phyloP scores from a whole-genome alignment of 805 yeast genomes.

The Henningerozyma blattae region DNA sequence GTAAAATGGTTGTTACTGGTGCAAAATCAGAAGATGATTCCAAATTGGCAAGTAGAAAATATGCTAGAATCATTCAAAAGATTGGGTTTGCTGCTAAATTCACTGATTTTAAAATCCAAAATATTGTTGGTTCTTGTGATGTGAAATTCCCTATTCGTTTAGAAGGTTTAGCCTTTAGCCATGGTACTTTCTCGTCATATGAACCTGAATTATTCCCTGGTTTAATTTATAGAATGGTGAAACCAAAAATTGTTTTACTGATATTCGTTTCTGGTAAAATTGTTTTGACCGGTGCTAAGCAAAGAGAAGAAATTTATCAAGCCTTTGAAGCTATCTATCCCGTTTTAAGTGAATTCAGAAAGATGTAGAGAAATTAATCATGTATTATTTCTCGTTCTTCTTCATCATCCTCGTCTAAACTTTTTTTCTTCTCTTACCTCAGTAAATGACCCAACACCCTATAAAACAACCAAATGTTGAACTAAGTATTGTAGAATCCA shows the following conservation, averaged over 20 bases:
- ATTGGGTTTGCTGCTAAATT: constrained; percentile 96
- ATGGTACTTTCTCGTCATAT: constrained; percentile 96
- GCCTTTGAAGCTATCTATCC: constrained; percentile 98
- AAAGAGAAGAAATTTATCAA: constrained; percentile 95
- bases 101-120: constrained; percentile 95
- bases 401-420: no score
- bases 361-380: constrained; percentile 30
- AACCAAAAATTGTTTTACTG: constrained; percentile 91
- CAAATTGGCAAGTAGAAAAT: constrained; percentile 93
- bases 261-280: constrained; percentile 96
- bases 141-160: constrained; percentile 95
- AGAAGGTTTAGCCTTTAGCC: constrained; percentile 95
- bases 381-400: no score
- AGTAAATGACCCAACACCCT: no score
- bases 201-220: constrained; percentile 99
- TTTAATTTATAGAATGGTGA: constrained; percentile 97
- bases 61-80: constrained; percentile 95
- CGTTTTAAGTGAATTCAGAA: constrained; percentile 94
- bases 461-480: no score
- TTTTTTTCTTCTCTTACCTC: no score
- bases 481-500: no score
- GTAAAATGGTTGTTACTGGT: constrained; percentile 99
- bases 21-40: constrained; percentile 98
- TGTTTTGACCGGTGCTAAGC: constrained; percentile 97
- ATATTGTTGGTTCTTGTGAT: constrained; percentile 97